A percentile compares a stretch with the other conserved stretches of the same genome.
Evolutionary conservation across 2,329 filamentous ascomycete species (phyloP).

Genomic region (Dothistroma septosporum): DNA sequence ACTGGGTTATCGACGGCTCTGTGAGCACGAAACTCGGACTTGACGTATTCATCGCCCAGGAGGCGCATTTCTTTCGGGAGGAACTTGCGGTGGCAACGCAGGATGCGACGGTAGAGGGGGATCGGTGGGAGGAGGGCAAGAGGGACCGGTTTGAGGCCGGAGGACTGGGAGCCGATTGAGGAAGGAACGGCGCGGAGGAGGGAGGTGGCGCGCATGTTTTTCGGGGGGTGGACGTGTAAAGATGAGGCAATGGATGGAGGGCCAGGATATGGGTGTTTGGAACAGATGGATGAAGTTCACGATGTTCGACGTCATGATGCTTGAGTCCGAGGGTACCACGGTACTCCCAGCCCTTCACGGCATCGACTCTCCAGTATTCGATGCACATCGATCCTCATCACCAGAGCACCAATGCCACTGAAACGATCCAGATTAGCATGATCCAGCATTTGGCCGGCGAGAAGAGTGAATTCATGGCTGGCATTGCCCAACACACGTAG

Average conservation of each 20-base stretch:
- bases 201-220: slow-evolving; percentile 25
- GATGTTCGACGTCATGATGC: slow-evolving; percentile 13
- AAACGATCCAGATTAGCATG: background rate
- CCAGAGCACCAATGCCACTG: background rate
- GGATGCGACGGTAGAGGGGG: slow-evolving; percentile 78
- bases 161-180: slow-evolving; percentile 30
- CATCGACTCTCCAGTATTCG: background rate
- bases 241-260: background rate
- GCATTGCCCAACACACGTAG: no score
- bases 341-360: background rate
- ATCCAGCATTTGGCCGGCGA: background rate
- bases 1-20: slow-evolving; percentile 80
- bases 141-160: slow-evolving; percentile 43
- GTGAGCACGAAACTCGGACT: slow-evolving; percentile 85
- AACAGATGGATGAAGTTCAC: slow-evolving; percentile 1
- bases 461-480: no score
- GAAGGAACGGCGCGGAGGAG: slow-evolving; percentile 34
- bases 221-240: background rate
- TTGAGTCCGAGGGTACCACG: background rate
- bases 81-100: slow-evolving; percentile 79
- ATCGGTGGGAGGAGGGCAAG: slow-evolving; percentile 80
- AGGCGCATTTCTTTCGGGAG: slow-evolving; percentile 70
- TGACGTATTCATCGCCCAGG: slow-evolving; percentile 88
- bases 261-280: background rate
- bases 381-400: background rate